Base-by-base conservation (phyloP, 2,329 filamentous ascomycete genomes). In the Aspergillus ochraceus region DNA sequence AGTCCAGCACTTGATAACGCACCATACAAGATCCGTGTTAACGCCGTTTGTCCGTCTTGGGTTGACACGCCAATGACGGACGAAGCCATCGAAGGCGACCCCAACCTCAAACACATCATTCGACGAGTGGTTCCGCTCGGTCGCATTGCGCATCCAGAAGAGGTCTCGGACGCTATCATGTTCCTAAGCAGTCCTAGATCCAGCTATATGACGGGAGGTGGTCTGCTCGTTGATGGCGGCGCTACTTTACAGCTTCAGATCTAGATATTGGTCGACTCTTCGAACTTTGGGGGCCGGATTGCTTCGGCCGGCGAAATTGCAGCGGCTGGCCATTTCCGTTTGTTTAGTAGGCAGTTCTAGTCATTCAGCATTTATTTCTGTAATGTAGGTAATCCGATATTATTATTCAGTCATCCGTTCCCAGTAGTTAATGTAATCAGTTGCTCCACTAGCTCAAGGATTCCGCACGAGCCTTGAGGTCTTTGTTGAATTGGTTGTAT, bases 21-120 rank as follows among this genome's bases (percentile, higher is more conserved):
- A 1, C n/a, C 53, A 4, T 20, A 73, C 30, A 60, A 58, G 0
- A 74, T 75, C 32, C 64, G 73, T 2, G 68, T 74, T 29, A 76
- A 76, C 53, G 62, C 67, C 6, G 61, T 76, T 10, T 74, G 71
- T 39, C 73, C 74, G 0, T 62, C 67, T 0, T 75, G 69, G 67
- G 64, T 67, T 2, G 66, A 73, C 11, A 75, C 73, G 0, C 69
- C 68, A 2, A 74, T 74, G 70, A 56, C 72, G 2, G 58, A 65
- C 9, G 46, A 50, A 26, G 66, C 60, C 2, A 49, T 59, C n/a
- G 53, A 64, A 9, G 53, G 57, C 9, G 55, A 63, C n/a, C 58
- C 61, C 0, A 45, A 59, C 5, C 53, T 71, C 2, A 54, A 32
- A 0, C 19, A 57, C 0, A 49, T 61, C 1, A 64, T 72, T 26